A percentile compares a stretch with the other conserved stretches of the same genome.
Evolutionary conservation across 73 alveolate species (phyloP).

Genomic region (Tetrahymena borealis): DNA sequence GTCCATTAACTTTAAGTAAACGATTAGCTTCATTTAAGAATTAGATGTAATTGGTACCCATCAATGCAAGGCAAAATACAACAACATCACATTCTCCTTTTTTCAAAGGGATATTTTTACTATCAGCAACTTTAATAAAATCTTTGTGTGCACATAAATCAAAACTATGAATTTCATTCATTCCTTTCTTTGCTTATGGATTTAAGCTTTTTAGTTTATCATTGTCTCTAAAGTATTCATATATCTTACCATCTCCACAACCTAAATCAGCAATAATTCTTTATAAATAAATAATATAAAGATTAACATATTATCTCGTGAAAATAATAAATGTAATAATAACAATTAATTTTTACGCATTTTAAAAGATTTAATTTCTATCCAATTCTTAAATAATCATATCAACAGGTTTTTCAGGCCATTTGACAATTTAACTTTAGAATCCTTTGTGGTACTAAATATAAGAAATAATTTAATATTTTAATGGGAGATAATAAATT

Average conservation of each 20-base stretch:
- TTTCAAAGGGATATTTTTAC: conserved; percentile 64
- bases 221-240: conserved; percentile 14
- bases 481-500: neutral
- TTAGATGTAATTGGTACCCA: conserved; percentile 81
- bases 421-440: conserved; percentile 60
- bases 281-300: neutral
- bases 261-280: conserved; percentile 83
- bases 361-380: conserved; percentile 58
- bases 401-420: conserved; percentile 90
- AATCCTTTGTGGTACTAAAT: conserved; percentile 77
- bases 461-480: neutral
- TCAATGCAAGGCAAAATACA: conserved; percentile 75
- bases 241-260: conserved; percentile 82
- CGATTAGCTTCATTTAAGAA: conserved; percentile 75
- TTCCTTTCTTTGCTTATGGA: neutral
- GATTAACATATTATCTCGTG: too few relatives aligned
- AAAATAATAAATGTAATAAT: too few relatives aligned
- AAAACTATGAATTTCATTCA: conserved; percentile 2
- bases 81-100: conserved; percentile 58
- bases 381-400: conserved; percentile 46
- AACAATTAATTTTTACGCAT: conserved; percentile 5
- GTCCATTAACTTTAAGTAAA: conserved; percentile 68
- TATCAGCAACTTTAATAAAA: conserved; percentile 67
- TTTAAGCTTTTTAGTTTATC: neutral
- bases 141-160: conserved; percentile 12